phyloP scores from a whole-genome alignment of 768 basidiomycete species.

The Royoungia palumana region DNA sequence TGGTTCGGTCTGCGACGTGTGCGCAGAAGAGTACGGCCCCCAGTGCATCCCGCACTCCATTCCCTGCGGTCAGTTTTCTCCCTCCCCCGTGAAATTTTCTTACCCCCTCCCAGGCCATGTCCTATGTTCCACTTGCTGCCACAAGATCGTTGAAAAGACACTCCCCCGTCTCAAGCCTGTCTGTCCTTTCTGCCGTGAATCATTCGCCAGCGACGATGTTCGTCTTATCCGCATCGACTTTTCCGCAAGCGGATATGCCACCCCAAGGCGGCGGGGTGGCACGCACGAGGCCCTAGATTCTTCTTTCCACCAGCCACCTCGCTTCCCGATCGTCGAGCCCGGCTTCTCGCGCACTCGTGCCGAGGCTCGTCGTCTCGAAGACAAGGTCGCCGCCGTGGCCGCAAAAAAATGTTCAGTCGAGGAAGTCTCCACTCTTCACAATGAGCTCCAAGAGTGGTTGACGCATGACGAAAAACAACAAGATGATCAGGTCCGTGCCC shows the following conservation, averaged over 20 bases:
- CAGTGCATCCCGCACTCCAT: conserved; percentile 76
- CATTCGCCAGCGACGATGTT: conserved; percentile 60
- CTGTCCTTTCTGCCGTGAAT: conserved; percentile 84
- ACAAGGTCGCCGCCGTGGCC: conserved; percentile 74
- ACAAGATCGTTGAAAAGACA: conserved; percentile 79
- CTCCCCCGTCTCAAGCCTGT: conserved; percentile 62
- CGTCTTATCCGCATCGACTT: conserved; percentile 82
- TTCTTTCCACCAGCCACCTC: conserved; percentile 40
- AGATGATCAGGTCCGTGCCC: conserved; percentile 60
- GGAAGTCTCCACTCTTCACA: conserved; percentile 73
- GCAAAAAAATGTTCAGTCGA: conserved; percentile 86
- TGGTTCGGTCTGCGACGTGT: conserved; percentile 86
- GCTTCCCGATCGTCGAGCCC: conserved; percentile 46
- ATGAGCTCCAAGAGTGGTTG: conserved; percentile 78
- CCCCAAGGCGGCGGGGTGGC: conserved; percentile 55
- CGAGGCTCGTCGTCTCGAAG: conserved; percentile 68
- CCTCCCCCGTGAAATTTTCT: conserved; percentile 29
- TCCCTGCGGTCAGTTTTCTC: conserved; percentile 57
- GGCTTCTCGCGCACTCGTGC: conserved; percentile 40
- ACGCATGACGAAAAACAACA: conserved; percentile 50
- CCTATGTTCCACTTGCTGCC: conserved; percentile 73
- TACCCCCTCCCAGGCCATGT: conserved; percentile 61
- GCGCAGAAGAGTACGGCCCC: conserved; percentile 80
- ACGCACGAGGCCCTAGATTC: conserved; percentile 46
- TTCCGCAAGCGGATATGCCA: conserved; percentile 62